A percentile compares a stretch with the other conserved stretches of the same genome.
These are phyloP conservation scores for Cyclostephanos tholiformis DNA, from an alignment of 108 stramenopile genomes.

Conservation along the genomic window DNA sequence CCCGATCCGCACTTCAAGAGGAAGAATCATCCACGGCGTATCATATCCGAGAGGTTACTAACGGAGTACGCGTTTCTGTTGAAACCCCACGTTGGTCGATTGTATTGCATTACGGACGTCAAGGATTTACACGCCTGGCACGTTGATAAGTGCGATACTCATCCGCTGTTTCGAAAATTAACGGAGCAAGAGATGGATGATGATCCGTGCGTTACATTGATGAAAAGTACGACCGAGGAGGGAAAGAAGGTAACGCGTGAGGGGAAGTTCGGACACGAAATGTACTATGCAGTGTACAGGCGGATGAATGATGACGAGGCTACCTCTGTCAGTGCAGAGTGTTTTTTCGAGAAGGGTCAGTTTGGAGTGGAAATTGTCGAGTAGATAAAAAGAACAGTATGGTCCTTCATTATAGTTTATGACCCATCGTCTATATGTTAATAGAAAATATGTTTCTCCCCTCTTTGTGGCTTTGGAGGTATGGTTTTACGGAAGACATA, in stretches of 20 bases:
- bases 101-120: conserved; percentile 97
- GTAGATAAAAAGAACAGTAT: background rate
- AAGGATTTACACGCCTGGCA: conserved; percentile 96
- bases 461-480: no score
- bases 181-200: conserved; percentile 59
- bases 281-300: conserved; percentile 81
- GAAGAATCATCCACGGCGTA: conserved; percentile 95
- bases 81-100: conserved; percentile 59
- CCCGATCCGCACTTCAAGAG: conserved; percentile 99
- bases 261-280: conserved; percentile 63
- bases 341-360: conserved; percentile 40
- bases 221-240: conserved; percentile 95
- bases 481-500: no score
- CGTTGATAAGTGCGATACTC: conserved; percentile 80
- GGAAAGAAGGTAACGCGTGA: conserved; percentile 92
- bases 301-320: conserved; percentile 23
- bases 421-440: no score
- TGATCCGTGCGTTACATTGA: conserved; percentile 90
- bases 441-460: no score
- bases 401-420: no score
- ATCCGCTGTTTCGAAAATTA: conserved; percentile 82
- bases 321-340: conserved; percentile 20
- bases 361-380: conserved; percentile 41
- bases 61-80: conserved; percentile 94
- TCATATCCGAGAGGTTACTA: conserved; percentile 81